Base-by-base conservation (phyloP, 495 filamentous ascomycete genomes). In the Tuber umbilicatum region DNA sequence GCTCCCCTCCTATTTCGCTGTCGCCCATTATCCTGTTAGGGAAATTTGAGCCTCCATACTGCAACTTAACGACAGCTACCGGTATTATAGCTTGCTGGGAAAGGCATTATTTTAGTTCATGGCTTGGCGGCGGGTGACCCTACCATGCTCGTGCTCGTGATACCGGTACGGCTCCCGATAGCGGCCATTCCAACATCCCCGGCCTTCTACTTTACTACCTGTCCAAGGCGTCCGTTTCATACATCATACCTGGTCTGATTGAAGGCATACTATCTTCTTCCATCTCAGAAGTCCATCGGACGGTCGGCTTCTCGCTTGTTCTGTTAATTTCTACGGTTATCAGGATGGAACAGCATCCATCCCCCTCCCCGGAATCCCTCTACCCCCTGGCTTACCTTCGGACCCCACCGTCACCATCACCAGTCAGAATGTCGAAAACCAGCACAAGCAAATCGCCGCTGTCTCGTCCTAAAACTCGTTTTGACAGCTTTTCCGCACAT, bases 381-480 rank as follows among this genome's bases (percentile, higher is more conserved):
- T 68, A 72, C 71, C 77, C 77, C 39, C 77, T 76, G 41, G 74
- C 69, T 67, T 79, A 79, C 40, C 72, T 79, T 31, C 76, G 40
- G 14, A 70, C n/a, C 76, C 78, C 77, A 23, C 40, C 55, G 19
- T 17, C 55, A 35, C 45, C 55, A 17, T 35, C 55, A 16, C 55
- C 55, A 17, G 55, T 35, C 27, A 64, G 55, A 35, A 64, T 64
- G 55, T 64, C 55, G 55, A 35, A 35, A 35, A 64, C 14, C 12
- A 31, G 55, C 55, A 27, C 55, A 35, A 64, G 55, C 27, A 31
- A 31, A 35, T 64, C 55, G 12, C 69, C 77, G 5, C 77, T 75
- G 1, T 70, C 76, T 39, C 72, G 38, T 17, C 72, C 75, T 27
- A 79, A 79, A 50, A 64, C 72, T 39, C 72, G 69, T 50, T 75